Percentiles rank a stretch among this genome's conserved stretches.
Conservation (phyloP, 768 basidiomycete genomes). For the Auricularia auricula-judae region DNA sequence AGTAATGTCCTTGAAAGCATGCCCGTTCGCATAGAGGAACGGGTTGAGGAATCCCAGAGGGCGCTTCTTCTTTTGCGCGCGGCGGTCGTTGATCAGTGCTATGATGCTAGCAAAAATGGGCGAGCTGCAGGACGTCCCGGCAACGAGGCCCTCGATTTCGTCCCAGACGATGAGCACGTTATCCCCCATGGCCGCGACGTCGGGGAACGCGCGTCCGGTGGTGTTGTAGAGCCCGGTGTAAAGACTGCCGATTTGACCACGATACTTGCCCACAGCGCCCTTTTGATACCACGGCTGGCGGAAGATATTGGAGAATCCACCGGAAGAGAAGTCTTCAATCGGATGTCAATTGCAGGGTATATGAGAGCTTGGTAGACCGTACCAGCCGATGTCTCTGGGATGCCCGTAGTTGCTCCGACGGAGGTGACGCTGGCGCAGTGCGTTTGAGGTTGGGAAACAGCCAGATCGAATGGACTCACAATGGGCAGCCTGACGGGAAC, state of each 20-base stretch:
- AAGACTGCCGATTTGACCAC: conserved; percentile 4
- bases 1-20: conserved; percentile 35
- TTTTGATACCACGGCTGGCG: conserved; percentile 15
- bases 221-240: conserved; percentile 19
- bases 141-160: conserved; percentile 4
- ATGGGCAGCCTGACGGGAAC: conserved; percentile 11
- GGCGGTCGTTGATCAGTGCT: conserved; percentile 21
- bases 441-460: background rate
- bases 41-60: conserved; percentile 31
- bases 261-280: conserved; percentile 9
- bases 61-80: background rate
- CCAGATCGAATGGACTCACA: background rate
- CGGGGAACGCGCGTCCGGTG: conserved; percentile 12
- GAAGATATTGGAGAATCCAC: conserved; percentile 22
- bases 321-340: conserved; percentile 18
- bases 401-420: conserved; percentile 21
- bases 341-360: conserved; percentile 16
- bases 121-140: conserved; percentile 8
- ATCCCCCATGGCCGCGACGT: conserved; percentile 11
- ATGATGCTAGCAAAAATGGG: conserved; percentile 22
- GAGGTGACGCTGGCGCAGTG: conserved; percentile 19
- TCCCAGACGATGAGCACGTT: conserved; percentile 6
- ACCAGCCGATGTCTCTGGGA: too few relatives aligned
- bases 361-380: conserved; percentile 4
- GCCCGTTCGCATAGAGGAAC: conserved; percentile 14